phyloP scores from a whole-genome alignment of 2,329 filamentous ascomycete genomes.

The Exophiala sp. region DNA sequence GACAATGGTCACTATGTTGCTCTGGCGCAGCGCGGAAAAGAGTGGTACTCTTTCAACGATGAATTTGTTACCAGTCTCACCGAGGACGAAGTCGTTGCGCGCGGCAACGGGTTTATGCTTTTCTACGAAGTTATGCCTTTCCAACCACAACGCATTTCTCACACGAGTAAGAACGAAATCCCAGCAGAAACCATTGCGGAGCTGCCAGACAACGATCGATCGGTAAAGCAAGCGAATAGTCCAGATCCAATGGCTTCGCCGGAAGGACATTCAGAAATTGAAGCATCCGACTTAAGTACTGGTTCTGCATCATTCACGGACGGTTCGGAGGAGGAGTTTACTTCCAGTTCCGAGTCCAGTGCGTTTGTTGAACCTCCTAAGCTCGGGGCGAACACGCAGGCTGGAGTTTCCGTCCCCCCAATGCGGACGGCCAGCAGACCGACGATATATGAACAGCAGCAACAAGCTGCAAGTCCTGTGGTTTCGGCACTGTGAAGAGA shows the following conservation, averaged over 20 bases:
- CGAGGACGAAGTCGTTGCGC: slow-evolving; percentile 68
- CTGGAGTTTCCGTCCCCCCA: background rate
- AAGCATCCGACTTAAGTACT: background rate
- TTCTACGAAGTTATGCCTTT: slow-evolving; percentile 70
- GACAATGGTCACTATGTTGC: slow-evolving; percentile 96
- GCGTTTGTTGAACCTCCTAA: background rate
- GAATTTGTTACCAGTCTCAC: slow-evolving; percentile 73
- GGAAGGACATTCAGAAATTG: background rate
- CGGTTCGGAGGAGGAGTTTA: background rate
- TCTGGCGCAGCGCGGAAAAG: slow-evolving; percentile 59
- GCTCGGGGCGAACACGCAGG: background rate
- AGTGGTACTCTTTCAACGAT: slow-evolving; percentile 90
- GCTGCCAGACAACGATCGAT: background rate
- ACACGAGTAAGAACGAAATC: background rate
- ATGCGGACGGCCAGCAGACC: background rate
- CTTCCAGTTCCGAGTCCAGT: background rate
- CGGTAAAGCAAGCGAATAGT: no score
- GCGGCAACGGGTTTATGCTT: slow-evolving; percentile 90
- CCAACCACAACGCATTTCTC: background rate
- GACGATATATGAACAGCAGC: background rate
- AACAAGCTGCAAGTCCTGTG: background rate
- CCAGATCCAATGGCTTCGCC: no score
- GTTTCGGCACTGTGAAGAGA: background rate
- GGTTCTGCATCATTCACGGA: no score
- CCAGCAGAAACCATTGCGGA: background rate